Conservation (phyloP, 768 basidiomycete genomes). For the Gymnopilus junonius region DNA sequence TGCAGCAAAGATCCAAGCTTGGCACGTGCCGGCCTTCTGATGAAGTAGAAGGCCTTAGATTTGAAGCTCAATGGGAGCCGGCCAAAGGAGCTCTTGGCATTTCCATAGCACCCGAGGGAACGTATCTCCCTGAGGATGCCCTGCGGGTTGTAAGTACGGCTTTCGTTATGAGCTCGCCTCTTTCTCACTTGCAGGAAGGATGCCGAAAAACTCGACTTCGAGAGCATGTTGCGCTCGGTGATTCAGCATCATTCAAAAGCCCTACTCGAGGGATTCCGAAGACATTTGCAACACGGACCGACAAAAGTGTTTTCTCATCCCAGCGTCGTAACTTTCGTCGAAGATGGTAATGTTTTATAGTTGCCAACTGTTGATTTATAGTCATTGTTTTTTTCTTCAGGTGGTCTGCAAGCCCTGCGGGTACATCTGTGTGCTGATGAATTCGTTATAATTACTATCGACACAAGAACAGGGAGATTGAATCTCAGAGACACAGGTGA, state of each 20-base stretch:
- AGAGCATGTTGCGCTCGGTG: slow-evolving; percentile 63
- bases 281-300: slow-evolving; percentile 55
- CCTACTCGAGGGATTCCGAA: slow-evolving; percentile 61
- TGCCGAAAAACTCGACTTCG: slow-evolving; percentile 73
- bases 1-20: slow-evolving; percentile 70
- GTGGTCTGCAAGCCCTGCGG: slow-evolving; percentile 59
- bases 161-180: not conserved
- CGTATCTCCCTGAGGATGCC: slow-evolving; percentile 42
- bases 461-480: slow-evolving; percentile 78
- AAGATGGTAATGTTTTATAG: slow-evolving; percentile 50
- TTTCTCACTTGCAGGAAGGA: slow-evolving; percentile 44
- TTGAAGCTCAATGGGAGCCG: slow-evolving; percentile 82
- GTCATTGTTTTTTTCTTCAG: slow-evolving; percentile 34
- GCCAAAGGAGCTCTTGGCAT: slow-evolving; percentile 69
- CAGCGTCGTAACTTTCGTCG: slow-evolving; percentile 59
- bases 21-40: slow-evolving; percentile 64
- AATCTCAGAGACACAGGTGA: slow-evolving; percentile 83
- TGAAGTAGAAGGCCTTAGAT: slow-evolving; percentile 69
- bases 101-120: slow-evolving; percentile 52
- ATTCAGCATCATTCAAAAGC: slow-evolving; percentile 68
- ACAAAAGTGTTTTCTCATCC: slow-evolving; percentile 64
- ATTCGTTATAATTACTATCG: slow-evolving; percentile 75
- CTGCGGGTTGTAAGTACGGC: slow-evolving; percentile 59
- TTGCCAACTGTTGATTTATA: not conserved
- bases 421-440: slow-evolving; percentile 79